Evolutionary conservation across 2,329 filamentous ascomycete genomes (phyloP), one percentile per base, ranked within the genome.

Genomic region (Blastomyces silverae): DNA sequence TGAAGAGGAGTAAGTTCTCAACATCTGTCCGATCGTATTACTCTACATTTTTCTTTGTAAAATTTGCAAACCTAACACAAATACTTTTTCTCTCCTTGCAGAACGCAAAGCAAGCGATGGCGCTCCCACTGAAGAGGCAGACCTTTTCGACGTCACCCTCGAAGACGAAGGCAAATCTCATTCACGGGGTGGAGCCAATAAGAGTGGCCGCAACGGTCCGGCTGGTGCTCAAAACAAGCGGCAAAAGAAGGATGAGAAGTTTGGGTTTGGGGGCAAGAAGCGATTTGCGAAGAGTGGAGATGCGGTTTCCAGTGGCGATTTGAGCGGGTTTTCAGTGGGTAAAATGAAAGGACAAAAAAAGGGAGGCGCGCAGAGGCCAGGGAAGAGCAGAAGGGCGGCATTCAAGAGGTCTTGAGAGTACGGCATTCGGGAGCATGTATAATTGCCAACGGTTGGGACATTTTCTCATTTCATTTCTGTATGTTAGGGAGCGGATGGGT

Each of bases 251-350:
- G 88, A 99, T 75, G 85, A 90, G 69, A 97, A 96, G 81, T 97
- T 88, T 76, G 94, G 94, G 31, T 96, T 93, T 73, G 94, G 94
- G 66, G 94, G 94, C 71, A 97, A 96, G 86, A 99, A 99, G 84
- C 84, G 89, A 64, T 87, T 92, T 75, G 79, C 84, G 64, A 99
- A 99, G 85, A 96, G 92, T 67, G 91, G 91, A 70, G 92, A 97
- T 78, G 92, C 92, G 60, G 75, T 84, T 67, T 95, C 90, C 69
- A 92, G 87, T 58, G 88, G 86, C 67, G 94, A 99, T 76, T 79
- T 95, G 70, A 86, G 86, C 67, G 86, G 85, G 1, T 97, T 95
- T 80, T 92, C 88, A 64, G 84, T 83, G 48, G 91, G 88, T 82
- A 89, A 87, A 79, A 96, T 96, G 91, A 96, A 96, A 83, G 83